Base-by-base conservation (phyloP, 1,139 yeast genomes). In the Lodderomyces oxycetoniae region DNA sequence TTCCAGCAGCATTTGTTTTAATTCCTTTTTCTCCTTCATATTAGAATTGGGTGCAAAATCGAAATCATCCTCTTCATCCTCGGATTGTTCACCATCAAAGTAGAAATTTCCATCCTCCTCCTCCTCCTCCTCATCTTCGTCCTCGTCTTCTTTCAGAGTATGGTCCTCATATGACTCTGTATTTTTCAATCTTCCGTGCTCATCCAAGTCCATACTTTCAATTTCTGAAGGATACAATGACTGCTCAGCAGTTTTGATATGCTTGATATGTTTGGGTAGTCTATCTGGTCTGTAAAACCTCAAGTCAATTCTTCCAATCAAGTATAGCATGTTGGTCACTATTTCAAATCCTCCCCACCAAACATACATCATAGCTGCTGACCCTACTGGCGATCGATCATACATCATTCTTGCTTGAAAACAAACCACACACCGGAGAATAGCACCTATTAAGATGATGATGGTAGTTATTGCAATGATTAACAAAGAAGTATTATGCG, bases 231-330 rank as follows among this genome's bases (percentile, higher is more conserved):
- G 30, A 28, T 34, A 28, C 14, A 36, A 44, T 6, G 65, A 52
- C 43, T 67, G 73, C 39, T 67, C 67, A 2, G 72, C 72, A 3
- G 74, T 67, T 31, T 66, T 58, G 30, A 67, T 65, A 15, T 56
- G 44, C 36, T 71, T 50, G 14, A 67, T 71, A 34, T 55, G 56
- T 23, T 49, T 43, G 5, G 73, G 71, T 37, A 75, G 58, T 39
- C 59, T 55, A 48, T 81, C 91, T 16, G 91, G 91, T 55, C 86
- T 77, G 66, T 83, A 83, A 60, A 83, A 83, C 51, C 93, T 68
- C 47, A 83, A 67, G 53, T 83, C 93, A 33, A 79, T 74, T 51
- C 93, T 67, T 28, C 79, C 77, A 19, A 77, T 54, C 30, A 83
- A 55, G 54, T 77, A 79, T 30, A 78, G 38, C 5, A 76, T 42